phyloP scores from a whole-genome alignment of 2,329 filamentous ascomycete species.

The Ceratocystis huliohia region DNA sequence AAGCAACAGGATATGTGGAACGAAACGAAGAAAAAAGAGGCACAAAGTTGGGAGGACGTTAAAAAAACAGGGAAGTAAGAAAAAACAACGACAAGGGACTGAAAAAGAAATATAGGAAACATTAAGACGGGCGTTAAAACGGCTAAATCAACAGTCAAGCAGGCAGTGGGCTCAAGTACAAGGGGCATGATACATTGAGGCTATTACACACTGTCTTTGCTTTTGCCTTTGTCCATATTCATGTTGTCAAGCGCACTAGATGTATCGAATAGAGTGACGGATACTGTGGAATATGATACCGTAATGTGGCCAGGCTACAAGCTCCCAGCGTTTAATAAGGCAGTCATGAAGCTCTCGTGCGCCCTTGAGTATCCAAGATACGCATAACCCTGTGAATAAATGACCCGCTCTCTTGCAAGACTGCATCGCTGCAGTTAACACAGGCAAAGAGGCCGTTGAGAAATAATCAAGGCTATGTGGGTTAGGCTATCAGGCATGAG shows the following conservation, averaged over 20 bases:
- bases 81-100: not conserved
- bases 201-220: not conserved
- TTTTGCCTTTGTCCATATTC: not conserved
- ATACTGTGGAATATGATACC: not conserved
- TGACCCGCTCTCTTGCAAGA: not conserved
- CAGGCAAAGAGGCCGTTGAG: not conserved
- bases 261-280: not conserved
- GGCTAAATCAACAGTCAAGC: not conserved
- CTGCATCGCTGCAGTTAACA: not conserved
- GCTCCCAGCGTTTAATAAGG: not conserved
- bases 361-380: not conserved
- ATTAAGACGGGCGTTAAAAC: slow-evolving; percentile 1
- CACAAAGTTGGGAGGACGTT: not conserved
- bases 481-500: not conserved
- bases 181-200: not conserved
- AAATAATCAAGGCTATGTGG: not conserved
- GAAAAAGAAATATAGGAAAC: not conserved
- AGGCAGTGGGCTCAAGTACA: not conserved
- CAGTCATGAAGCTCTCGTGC: not conserved
- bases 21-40: not conserved
- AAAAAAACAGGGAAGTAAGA: slow-evolving; percentile 2
- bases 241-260: slow-evolving; percentile 1
- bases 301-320: not conserved
- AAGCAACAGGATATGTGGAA: slow-evolving; percentile 7
- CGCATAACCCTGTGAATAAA: not conserved